A percentile compares a stretch with the other conserved stretches of the same genome.
phyloP scores from a whole-genome alignment of 1,139 yeast genomes.

The Diutina neorugosa region DNA sequence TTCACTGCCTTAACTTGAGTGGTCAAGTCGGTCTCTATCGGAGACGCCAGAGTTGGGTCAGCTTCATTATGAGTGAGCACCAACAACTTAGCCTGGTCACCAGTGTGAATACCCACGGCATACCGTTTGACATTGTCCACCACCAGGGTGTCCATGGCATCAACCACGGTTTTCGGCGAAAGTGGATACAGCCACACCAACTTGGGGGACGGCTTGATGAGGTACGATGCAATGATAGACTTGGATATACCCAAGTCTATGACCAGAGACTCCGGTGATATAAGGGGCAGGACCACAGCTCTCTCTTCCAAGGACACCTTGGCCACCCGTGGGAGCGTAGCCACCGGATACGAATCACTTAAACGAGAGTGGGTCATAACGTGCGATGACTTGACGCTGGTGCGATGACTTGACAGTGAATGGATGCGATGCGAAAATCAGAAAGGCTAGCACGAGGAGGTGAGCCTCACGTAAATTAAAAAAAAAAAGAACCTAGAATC shows the following conservation, averaged over 20 bases:
- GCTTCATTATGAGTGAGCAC: slow-evolving; percentile 17
- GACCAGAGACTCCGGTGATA: not conserved
- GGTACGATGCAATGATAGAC: slow-evolving; percentile 59
- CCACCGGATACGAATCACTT: slow-evolving; percentile 3
- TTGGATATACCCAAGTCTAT: slow-evolving; percentile 63
- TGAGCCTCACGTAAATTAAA: no score
- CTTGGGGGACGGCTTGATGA: slow-evolving; percentile 73
- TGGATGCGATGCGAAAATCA: not conserved
- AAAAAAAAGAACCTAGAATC: no score
- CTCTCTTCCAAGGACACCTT: not conserved
- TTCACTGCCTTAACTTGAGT: not conserved
- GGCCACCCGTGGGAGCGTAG: slow-evolving; percentile 1
- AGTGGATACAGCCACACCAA: slow-evolving; percentile 63
- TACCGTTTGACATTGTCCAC: slow-evolving; percentile 18
- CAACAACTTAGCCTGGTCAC: slow-evolving; percentile 30
- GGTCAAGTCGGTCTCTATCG: not conserved
- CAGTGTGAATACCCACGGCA: slow-evolving; percentile 35
- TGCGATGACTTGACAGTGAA: not conserved
- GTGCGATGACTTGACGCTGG: not conserved
- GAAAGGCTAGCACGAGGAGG: not conserved
- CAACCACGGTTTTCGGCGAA: slow-evolving; percentile 46
- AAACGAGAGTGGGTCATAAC: not conserved
- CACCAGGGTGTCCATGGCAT: slow-evolving; percentile 20
- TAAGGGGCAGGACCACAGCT: not conserved
- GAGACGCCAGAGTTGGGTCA: not conserved